Evolutionary conservation across 1,284 basidiomycete species (phyloP), one percentile per base, ranked within the genome.

Genomic region (Agroathelia rolfsii): DNA sequence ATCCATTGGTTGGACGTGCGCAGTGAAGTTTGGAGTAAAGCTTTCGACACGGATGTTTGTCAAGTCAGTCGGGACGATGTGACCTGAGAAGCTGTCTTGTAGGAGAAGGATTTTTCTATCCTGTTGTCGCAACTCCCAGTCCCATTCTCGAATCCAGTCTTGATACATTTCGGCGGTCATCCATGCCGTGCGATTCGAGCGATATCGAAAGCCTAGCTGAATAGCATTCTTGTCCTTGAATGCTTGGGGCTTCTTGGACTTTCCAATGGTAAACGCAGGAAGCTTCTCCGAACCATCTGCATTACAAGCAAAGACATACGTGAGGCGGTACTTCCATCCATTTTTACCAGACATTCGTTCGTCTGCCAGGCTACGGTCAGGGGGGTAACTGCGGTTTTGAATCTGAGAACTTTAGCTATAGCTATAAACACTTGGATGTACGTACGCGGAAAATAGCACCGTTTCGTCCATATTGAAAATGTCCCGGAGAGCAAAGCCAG

Each of bases 391-490:
- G 26, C 28, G 16, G n/a, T 11, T 3, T 15, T n/a, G 13, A 12
- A 13, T 5, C 13, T 22, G 11, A 14, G 14, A 3, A 19, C 18
- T 2, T 32, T 32, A 26, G 17, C 23, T n/a, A 5, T 3, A 23
- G 14, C 13, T 9, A 14, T 25, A 10, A 7, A 8, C 16, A 5
- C n/a, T 10, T 4, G 12, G 16, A 6, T 8, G 34, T 28, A 28
- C 46, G 24, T 41, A 57, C 45, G 30, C 49, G 42, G 49, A 58
- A 36, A 56, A 55, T 3, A 58, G 33, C 1, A 51, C 53, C 4
- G 55, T 56, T 36, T 60, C 52, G 44, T 61, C 57, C 47, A 55
- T 48, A 32, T 59, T 60, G 30, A 52, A 57, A 19, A 55, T 55
- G 25, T 60, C 49, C 12, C 41, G 28, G 23, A 46, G 34, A 5